Evolutionary conservation across 108 stramenopile species (phyloP), one percentile per base, ranked within the genome.

Genomic region (Poteriospumella lacustris): DNA sequence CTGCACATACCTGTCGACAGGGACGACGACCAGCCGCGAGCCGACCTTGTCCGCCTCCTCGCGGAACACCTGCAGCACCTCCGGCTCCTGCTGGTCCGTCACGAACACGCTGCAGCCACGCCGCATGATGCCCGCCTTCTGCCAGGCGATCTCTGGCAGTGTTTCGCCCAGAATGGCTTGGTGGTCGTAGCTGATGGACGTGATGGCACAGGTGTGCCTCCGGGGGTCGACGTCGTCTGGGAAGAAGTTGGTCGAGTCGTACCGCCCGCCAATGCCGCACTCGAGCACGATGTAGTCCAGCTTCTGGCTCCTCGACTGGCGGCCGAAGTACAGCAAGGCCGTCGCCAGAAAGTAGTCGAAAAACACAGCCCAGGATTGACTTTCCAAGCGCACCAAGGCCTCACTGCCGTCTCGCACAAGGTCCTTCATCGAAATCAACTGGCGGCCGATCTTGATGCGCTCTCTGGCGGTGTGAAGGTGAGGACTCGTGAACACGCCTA

Each of bases 211-310:
- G 12, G 31, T 15, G 19, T 52, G 19, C n/a, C n/a, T n/a, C n/a
- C n/a, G n/a, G n/a, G n/a, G n/a, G 58, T 33, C 41, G 1, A 68
- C 78, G 26, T 19, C 5, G 12, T 39, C 43, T 24, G 64, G 67
- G 36, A 80, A 29, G 69, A 82, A 82, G 56, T 82, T 82, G 34
- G 81, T 82, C n/a, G 81, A 77, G 58, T 82, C 81, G 41, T 78
- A 73, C 56, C 58, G 26, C n/a, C 81, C 81, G 26, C 81, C 81
- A 0, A 82, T 78, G 28, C 81, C 81, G 28, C 56, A 68, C 77
- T 82, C 81, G 28, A 82, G 40, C 28, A 82, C 40, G 15, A 82
- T 26, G 15, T 33, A 15, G 26, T 70, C 62, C 2, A 44, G 31
- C 24, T 34, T 2, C n/a, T n/a, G n/a, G n/a, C n/a, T n/a, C n/a